A percentile compares a stretch with the other conserved stretches of the same genome.
These are phyloP conservation scores for Didymosphaeria variabile DNA, from an alignment of 2,329 filamentous ascomycete species.

Conservation along the genomic window DNA sequence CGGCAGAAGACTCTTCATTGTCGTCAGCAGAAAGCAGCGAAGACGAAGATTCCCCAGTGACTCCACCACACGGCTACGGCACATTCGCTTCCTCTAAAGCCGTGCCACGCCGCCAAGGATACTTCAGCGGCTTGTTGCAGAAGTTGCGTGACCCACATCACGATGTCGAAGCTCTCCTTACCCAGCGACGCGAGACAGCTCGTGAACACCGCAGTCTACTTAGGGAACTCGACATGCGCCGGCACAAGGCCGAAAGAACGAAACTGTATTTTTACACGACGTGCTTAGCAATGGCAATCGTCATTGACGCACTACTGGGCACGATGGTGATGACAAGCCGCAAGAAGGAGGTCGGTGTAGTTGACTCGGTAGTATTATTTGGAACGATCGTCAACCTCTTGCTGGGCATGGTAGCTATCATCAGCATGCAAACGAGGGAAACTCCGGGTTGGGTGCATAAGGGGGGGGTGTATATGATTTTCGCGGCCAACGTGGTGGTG, in stretches of 20 bases:
- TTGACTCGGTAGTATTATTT: conserved; percentile 76
- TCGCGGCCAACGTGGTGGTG: conserved; percentile 35
- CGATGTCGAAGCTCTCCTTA: conserved; percentile 55
- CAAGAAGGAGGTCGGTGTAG: conserved; percentile 73
- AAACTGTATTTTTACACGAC: conserved; percentile 58
- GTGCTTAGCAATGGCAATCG: conserved; percentile 64
- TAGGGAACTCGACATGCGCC: conserved; percentile 38
- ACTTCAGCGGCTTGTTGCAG: conserved; percentile 45
- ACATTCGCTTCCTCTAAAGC: conserved; percentile 27
- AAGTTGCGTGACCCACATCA: conserved; percentile 34
- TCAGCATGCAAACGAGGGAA: conserved; percentile 44
- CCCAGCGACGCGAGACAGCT: conserved; percentile 18
- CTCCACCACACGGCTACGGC: conserved; percentile 58
- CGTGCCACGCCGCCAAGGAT: conserved; percentile 27
- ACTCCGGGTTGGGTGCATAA: conserved; percentile 44
- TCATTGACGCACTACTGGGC: conserved; percentile 71
- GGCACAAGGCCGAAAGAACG: conserved; percentile 45
- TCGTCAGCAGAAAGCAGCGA: conserved; percentile 55
- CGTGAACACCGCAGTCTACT: conserved; percentile 59
- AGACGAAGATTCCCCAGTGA: conserved; percentile 58
- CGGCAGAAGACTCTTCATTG: conserved; percentile 35
- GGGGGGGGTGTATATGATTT: conserved; percentile 36
- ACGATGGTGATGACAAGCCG: conserved; percentile 74
- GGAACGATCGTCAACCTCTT: conserved; percentile 72
- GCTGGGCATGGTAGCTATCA: conserved; percentile 39